phyloP scores from a whole-genome alignment of 257 asterid species.

The Solanum neorickii region DNA sequence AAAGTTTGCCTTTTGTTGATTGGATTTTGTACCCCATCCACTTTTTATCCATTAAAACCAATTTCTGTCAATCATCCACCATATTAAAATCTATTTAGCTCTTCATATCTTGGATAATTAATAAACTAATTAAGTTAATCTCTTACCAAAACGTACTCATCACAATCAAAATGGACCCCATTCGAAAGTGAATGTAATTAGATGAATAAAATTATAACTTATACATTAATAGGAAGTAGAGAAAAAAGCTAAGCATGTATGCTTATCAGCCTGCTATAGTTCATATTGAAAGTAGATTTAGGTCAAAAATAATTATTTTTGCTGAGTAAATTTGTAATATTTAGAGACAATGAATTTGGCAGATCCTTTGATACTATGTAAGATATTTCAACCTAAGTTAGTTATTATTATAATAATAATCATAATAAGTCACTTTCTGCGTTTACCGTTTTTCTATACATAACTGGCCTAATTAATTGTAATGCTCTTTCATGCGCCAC shows the following conservation, averaged over 20 bases:
- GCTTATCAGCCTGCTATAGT: neutral
- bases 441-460: neutral
- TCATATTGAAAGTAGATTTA: neutral
- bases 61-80: neutral
- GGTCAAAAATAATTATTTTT: neutral
- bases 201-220: neutral
- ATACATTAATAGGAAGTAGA: neutral
- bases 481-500: neutral
- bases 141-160: neutral
- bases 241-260: neutral
- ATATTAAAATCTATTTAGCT: neutral
- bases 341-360: neutral
- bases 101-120: neutral
- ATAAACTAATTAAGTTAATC: neutral
- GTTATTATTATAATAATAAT: neutral
- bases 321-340: neutral
- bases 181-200: neutral
- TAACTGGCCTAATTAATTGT: neutral
- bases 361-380: neutral
- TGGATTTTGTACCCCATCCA: neutral
- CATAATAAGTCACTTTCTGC: neutral
- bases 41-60: neutral
- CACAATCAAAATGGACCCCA: neutral
- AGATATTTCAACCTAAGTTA: neutral
- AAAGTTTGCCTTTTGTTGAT: neutral